Conservation (phyloP, 2,329 filamentous ascomycete species). For the Cryphonectria nitschkei region DNA sequence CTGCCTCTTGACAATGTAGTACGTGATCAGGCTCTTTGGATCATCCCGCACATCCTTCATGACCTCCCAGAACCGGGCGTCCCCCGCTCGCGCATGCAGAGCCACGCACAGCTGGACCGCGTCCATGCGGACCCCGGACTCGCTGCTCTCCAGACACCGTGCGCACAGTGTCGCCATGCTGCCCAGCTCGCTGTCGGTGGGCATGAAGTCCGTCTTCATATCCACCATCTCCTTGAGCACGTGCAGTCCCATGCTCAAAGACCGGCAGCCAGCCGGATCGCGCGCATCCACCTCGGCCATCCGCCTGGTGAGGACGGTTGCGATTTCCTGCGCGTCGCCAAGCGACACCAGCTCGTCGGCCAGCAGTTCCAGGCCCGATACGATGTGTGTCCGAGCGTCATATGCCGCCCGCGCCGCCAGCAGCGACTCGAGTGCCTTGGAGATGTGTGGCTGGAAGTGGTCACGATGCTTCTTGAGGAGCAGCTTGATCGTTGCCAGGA, state of each 20-base stretch:
- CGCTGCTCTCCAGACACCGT: slow-evolving; percentile 62
- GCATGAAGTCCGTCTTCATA: slow-evolving; percentile 49
- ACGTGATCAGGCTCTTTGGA: slow-evolving; percentile 76
- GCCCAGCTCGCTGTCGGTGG: slow-evolving; percentile 55
- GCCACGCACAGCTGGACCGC: slow-evolving; percentile 80
- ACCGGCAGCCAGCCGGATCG: slow-evolving; percentile 52
- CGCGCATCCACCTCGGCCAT: slow-evolving; percentile 51
- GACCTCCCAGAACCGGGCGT: slow-evolving; percentile 67
- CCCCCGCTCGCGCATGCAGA: slow-evolving; percentile 65
- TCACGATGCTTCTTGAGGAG: slow-evolving; percentile 70
- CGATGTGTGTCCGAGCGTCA: slow-evolving; percentile 71
- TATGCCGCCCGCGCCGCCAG: slow-evolving; percentile 67
- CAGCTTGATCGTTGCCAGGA: slow-evolving; percentile 73
- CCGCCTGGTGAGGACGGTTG: slow-evolving; percentile 55
- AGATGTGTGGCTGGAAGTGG: slow-evolving; percentile 69
- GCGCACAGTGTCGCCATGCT: slow-evolving; percentile 55
- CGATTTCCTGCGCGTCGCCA: slow-evolving; percentile 65
- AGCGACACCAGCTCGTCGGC: slow-evolving; percentile 72
- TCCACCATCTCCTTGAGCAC: slow-evolving; percentile 65
- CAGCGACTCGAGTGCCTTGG: slow-evolving; percentile 68
- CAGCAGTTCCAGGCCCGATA: slow-evolving; percentile 73
- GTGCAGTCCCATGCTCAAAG: slow-evolving; percentile 65
- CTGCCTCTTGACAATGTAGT: slow-evolving; percentile 76
- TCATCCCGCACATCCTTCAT: slow-evolving; percentile 70
- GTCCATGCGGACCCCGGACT: slow-evolving; percentile 70